Percentiles rank a stretch among this genome's conserved stretches.
Conservation (phyloP, 805 yeast species). For the Martiniozyma abietophila region DNA sequence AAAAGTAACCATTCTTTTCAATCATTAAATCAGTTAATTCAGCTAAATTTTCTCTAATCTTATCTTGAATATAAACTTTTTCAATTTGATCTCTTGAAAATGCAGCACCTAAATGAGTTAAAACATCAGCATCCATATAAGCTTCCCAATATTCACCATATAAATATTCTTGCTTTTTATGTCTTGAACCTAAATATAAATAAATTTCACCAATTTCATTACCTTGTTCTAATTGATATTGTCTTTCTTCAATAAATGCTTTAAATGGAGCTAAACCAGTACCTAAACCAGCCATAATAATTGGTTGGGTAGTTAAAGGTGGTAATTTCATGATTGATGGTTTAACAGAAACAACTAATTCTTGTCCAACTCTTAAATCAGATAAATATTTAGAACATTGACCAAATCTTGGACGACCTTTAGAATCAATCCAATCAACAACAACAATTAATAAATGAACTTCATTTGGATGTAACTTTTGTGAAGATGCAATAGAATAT, state of each 20-base stretch:
- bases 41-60: conserved; percentile 67
- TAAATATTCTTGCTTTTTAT: conserved; percentile 87
- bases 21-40: conserved; percentile 75
- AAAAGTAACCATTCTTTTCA: conserved; percentile 76
- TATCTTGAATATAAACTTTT: conserved; percentile 91
- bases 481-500: conserved; percentile 95
- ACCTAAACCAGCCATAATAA: conserved; percentile 95
- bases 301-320: conserved; percentile 76
- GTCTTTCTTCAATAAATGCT: conserved; percentile 92
- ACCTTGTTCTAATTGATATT: conserved; percentile 88
- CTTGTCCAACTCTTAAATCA: conserved; percentile 69
- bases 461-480: conserved; percentile 81
- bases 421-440: conserved; percentile 87
- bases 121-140: conserved; percentile 79
- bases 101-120: conserved; percentile 95
- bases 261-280: conserved; percentile 98
- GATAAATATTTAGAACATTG: conserved; percentile 90
- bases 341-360: conserved; percentile 87
- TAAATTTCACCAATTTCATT: conserved; percentile 80
- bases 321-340: conserved; percentile 97
- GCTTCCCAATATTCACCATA: conserved; percentile 98
- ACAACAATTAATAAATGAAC: conserved; percentile 89
- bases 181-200: conserved; percentile 89
- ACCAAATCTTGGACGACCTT: conserved; percentile 82
- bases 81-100: conserved; percentile 95